A percentile compares a stretch with the other conserved stretches of the same genome.
Evolutionary conservation across 2,329 filamentous ascomycete genomes (phyloP).

Genomic region (Diaporthe longicolla): DNA sequence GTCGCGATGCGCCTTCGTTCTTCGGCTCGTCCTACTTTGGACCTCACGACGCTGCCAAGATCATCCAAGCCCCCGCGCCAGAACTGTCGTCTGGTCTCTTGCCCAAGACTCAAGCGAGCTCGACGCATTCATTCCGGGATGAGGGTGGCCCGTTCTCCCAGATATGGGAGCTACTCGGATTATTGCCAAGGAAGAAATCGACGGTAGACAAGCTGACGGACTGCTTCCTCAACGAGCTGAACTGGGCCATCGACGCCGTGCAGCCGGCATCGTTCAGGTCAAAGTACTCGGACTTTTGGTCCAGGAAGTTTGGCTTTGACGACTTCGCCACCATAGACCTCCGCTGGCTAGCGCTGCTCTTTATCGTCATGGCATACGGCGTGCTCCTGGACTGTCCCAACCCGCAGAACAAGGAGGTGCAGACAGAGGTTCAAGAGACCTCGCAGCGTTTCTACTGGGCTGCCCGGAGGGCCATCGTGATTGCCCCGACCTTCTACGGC

Average conservation of each 20-base stretch:
- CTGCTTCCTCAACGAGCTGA: constrained; percentile 10
- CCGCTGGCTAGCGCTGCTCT: constrained; percentile 57
- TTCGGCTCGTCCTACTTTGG: constrained; percentile 46
- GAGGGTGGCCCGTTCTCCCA: constrained; percentile 43
- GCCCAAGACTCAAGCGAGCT: constrained; percentile 38
- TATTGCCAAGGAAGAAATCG: constrained; percentile 54
- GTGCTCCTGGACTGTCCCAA: constrained; percentile 52
- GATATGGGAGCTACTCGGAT: constrained; percentile 57
- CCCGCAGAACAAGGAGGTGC: background rate
- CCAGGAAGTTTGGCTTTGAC: constrained; percentile 55
- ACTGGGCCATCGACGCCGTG: constrained; percentile 18
- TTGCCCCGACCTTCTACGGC: constrained; percentile 58
- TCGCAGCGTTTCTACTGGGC: constrained; percentile 57
- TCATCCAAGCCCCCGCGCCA: constrained; percentile 42
- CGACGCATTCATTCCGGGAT: constrained; percentile 42
- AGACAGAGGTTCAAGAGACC: background rate
- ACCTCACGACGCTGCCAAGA: constrained; percentile 43
- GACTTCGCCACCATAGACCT: constrained; percentile 57
- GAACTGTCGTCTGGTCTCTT: constrained; percentile 42
- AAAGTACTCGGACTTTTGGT: constrained; percentile 55
- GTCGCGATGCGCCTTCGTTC: constrained; percentile 44
- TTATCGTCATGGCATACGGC: constrained; percentile 57
- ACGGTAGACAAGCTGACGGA: constrained; percentile 43
- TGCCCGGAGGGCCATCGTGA: constrained; percentile 55
- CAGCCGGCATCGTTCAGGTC: constrained; percentile 6